Percentiles rank a stretch among this genome's conserved stretches.
Evolutionary conservation across 805 yeast genomes (phyloP).

Genomic region (Hanseniaspora lindneri): DNA sequence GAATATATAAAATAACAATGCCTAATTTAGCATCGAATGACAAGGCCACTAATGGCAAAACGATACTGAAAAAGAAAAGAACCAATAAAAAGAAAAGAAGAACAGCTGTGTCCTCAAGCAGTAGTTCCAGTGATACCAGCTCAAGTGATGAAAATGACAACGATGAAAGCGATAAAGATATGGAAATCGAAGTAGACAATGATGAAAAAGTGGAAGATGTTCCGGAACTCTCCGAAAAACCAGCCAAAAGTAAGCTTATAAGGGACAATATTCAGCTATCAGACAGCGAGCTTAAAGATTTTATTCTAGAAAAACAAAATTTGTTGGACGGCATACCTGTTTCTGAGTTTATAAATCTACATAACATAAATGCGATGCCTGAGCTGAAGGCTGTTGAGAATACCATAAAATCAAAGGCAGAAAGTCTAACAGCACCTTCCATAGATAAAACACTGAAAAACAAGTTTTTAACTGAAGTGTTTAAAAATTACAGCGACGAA

Average conservation of each 20-base stretch:
- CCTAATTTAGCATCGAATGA: constrained; percentile 15
- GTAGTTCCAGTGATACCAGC: not conserved
- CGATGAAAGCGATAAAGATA: constrained; percentile 13
- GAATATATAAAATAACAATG: too few species aligned
- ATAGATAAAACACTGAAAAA: constrained; percentile 32
- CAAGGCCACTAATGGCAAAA: constrained; percentile 22
- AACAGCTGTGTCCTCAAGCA: constrained; percentile 54
- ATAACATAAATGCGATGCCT: constrained; percentile 2
- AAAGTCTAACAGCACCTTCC: not conserved
- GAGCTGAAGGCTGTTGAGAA: constrained; percentile 10
- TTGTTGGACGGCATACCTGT: constrained; percentile 6
- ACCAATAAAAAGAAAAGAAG: constrained; percentile 70
- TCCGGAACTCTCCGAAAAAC: constrained; percentile 7
- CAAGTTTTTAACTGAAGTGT: constrained; percentile 44
- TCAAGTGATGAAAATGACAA: constrained; percentile 25
- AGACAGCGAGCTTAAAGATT: constrained; percentile 26
- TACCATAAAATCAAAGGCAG: not conserved
- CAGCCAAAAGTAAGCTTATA: constrained; percentile 11
- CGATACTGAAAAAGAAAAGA: constrained; percentile 21
- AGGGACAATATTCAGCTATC: constrained; percentile 25
- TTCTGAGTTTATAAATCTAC: constrained; percentile 2
- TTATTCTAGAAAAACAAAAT: constrained; percentile 8
- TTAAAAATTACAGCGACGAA: constrained; percentile 49
- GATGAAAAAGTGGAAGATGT: constrained; percentile 12
- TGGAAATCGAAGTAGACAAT: not conserved